Base-by-base conservation (phyloP, 2,329 filamentous ascomycete species). In the Penicillium concentricum region DNA sequence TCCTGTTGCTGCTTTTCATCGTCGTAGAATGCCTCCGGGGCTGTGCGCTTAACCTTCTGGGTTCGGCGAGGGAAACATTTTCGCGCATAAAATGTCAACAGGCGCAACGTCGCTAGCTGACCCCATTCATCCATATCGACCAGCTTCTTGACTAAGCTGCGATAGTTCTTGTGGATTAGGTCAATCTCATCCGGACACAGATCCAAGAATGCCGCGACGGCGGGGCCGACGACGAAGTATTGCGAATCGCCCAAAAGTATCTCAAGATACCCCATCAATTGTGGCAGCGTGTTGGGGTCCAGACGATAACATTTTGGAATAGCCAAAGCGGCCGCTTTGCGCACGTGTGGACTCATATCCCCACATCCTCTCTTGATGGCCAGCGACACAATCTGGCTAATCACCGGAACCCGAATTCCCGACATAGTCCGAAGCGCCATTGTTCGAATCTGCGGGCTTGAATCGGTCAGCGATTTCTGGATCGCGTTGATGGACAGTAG, bases 51-150 rank as follows among this genome's bases (percentile, higher is more conserved):
- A 2, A 82, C 76, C 62, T 81, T 86, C 62, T 80, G 80, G 9
- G 80, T 88, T 70, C 83, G 83, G 54, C 82, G 81, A 0, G 94
- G 92, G 66, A 99, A 99, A 73, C 91, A 97, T 70, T 85, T 89
- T 53, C 94, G 85, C 2, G 90, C 87, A 73, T 99, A 99, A 22
- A 87, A 79, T 1, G 89, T 88, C 85, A 97, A 87, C 62, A 99
- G 79, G 38, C 87, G 84, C 65, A 99, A 71, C 3, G 90, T 90
- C 2, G 91, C 89, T 52, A 97, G 75, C 76, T 99, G 94, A 41
- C 92, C 90, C 94, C 94, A 99, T 76, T 99, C 94, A 69, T 99
- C 94, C 94, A 99, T 99, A 71, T 99, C 94, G 24, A 97, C 91
- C 51, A 97, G 78, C 79, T 97, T 96, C 73, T 87, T 90, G 61